Conservation (phyloP, 2,329 filamentous ascomycete genomes). For the Fusarium stilboides region DNA sequence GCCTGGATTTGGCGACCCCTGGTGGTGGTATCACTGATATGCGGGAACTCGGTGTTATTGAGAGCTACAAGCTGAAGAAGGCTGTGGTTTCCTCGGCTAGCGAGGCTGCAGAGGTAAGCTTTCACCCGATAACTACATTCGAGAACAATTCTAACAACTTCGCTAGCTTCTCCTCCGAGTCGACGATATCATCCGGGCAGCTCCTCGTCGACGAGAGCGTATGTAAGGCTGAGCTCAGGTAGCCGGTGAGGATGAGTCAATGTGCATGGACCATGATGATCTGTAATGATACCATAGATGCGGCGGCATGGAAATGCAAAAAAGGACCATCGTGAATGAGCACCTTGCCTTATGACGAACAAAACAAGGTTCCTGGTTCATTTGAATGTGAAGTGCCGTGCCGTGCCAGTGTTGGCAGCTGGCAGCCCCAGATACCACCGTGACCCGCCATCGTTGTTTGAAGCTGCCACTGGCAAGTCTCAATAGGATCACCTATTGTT, state of each 20-base stretch:
- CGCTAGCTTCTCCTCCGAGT: constrained; percentile 88
- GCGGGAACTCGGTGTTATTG: constrained; percentile 93
- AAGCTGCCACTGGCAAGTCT: background rate
- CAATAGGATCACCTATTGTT: background rate
- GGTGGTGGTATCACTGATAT: constrained; percentile 96
- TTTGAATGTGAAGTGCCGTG: constrained; percentile 14
- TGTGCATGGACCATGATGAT: constrained; percentile 53
- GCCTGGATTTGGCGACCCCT: constrained; percentile 88
- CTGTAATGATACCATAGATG: constrained; percentile 60
- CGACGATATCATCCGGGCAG: constrained; percentile 97
- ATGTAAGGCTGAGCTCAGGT: constrained; percentile 52
- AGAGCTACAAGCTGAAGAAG: constrained; percentile 98
- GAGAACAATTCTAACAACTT: constrained; percentile 39
- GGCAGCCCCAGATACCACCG: background rate
- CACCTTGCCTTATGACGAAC: constrained; percentile 41
- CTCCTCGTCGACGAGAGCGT: constrained; percentile 73
- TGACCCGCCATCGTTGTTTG: background rate
- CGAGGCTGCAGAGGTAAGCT: constrained; percentile 92
- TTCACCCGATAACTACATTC: too few species aligned
- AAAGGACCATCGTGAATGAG: constrained; percentile 47
- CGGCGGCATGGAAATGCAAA: constrained; percentile 51
- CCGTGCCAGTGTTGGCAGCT: constrained; percentile 25
- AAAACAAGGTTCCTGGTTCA: background rate
- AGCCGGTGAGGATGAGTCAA: constrained; percentile 44
- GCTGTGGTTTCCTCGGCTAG: constrained; percentile 98